Conservation (phyloP, 441 rosid genomes). For the Capsella rubella region DNA sequence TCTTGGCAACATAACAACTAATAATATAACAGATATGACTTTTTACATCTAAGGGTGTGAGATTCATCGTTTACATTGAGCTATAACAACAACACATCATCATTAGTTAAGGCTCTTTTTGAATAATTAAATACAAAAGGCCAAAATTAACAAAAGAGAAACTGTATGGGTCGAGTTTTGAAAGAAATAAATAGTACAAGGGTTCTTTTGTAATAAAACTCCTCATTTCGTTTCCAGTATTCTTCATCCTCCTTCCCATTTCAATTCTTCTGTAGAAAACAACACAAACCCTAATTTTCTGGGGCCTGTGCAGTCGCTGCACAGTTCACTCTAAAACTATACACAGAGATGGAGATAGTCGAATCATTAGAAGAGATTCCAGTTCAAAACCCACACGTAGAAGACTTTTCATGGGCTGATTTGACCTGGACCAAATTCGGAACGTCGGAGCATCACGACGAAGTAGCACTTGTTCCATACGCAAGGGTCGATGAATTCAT, state of each 20-base stretch:
- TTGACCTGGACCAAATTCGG: slow-evolving; percentile 87
- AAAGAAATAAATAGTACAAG: neutral
- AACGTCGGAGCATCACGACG: slow-evolving; percentile 77
- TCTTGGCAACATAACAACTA: no score
- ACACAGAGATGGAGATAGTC: slow-evolving; percentile 56
- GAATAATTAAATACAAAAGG: neutral
- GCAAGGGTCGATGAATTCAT: slow-evolving; percentile 77
- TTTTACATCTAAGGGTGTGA: no score
- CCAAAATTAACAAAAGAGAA: neutral
- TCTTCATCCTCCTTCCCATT: slow-evolving; percentile 30
- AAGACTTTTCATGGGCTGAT: slow-evolving; percentile 82
- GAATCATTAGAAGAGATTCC: slow-evolving; percentile 62
- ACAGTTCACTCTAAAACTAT: slow-evolving; percentile 11
- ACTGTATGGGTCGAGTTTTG: neutral
- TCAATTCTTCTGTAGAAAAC: neutral
- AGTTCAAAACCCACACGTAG: slow-evolving; percentile 75
- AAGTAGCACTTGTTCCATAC: slow-evolving; percentile 87
- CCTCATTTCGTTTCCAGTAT: neutral
- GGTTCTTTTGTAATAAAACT: neutral
- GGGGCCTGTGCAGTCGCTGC: slow-evolving; percentile 14
- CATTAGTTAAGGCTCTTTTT: neutral
- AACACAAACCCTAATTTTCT: slow-evolving; percentile 31
- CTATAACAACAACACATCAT: no score
- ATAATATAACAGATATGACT: no score
- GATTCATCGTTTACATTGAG: no score